phyloP scores from a whole-genome alignment of 225 moss, liverwort and hornwort species.

The Ulota crispa region DNA sequence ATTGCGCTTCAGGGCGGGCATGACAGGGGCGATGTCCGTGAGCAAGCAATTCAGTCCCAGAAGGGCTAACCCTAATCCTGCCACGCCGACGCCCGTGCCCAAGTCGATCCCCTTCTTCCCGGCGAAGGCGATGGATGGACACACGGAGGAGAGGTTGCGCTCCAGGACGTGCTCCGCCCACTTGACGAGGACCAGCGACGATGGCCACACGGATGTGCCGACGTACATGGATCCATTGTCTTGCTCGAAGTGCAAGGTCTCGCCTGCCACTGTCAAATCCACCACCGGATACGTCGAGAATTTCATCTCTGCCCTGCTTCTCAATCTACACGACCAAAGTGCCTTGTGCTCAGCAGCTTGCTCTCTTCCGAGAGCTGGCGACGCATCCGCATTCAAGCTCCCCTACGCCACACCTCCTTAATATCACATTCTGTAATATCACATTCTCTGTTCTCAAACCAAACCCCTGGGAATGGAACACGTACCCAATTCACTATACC shows the following conservation, averaged over 20 bases:
- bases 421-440: background rate
- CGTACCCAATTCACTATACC: too few relatives aligned
- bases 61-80: conserved; percentile 71
- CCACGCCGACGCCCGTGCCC: conserved; percentile 79
- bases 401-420: background rate
- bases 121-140: conserved; percentile 29
- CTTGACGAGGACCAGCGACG: conserved; percentile 70
- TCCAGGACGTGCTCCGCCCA: conserved; percentile 61
- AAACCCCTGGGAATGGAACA: background rate
- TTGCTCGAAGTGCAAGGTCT: conserved; percentile 76
- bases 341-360: background rate
- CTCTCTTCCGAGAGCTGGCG: background rate
- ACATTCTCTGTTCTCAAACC: background rate
- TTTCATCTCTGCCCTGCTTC: conserved; percentile 42
- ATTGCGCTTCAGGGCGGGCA: conserved; percentile 84
- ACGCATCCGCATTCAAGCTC: background rate
- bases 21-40: conserved; percentile 75
- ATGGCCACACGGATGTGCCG: conserved; percentile 79
- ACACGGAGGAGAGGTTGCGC: conserved; percentile 33
- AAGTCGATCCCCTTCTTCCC: conserved; percentile 67
- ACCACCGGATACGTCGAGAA: conserved; percentile 76
- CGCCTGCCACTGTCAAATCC: conserved; percentile 63
- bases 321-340: background rate
- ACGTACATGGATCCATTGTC: conserved; percentile 90
- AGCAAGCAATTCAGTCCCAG: conserved; percentile 69